Evolutionary conservation across 352 stramenopile genomes (phyloP).

Genomic region (Chrysophaeum taylorii): DNA sequence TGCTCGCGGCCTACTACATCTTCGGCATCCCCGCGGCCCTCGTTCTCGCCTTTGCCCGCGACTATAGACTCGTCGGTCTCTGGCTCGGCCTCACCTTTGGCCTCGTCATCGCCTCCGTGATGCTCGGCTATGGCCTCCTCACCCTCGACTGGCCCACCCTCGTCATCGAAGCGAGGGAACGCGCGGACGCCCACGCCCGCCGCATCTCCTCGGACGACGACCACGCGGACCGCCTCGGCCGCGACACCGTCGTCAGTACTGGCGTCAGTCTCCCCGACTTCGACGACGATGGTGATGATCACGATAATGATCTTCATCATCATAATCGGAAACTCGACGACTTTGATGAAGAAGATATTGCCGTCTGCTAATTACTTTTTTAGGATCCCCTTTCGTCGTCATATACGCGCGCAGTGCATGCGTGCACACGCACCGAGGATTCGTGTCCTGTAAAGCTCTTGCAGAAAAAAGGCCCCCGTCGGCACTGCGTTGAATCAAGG

Average conservation of each 20-base stretch:
- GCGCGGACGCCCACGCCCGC: constrained; percentile 46
- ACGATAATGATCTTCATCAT: neutral
- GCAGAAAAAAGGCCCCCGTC: no score
- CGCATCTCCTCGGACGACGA: constrained; percentile 45
- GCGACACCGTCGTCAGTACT: no score
- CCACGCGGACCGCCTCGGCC: no score
- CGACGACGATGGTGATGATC: constrained; percentile 38
- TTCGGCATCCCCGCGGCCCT: constrained; percentile 63
- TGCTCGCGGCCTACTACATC: constrained; percentile 67
- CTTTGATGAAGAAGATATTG: no score
- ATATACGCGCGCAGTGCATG: no score
- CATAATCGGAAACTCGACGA: no score
- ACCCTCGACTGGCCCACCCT: constrained; percentile 58
- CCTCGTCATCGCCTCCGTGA: constrained; percentile 52
- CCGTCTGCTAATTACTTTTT: no score
- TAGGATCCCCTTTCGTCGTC: no score
- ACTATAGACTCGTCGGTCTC: constrained; percentile 59
- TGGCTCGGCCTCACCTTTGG: constrained; percentile 62
- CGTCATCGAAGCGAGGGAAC: constrained; percentile 36
- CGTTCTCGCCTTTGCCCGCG: constrained; percentile 52
- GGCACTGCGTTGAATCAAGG: no score
- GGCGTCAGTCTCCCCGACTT: no score
- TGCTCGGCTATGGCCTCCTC: constrained; percentile 56
- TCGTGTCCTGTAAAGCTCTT: no score
- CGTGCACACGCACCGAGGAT: no score